These are phyloP conservation scores for Podospora comata DNA, from an alignment of 495 filamentous ascomycete genomes.

Conservation along the genomic window DNA sequence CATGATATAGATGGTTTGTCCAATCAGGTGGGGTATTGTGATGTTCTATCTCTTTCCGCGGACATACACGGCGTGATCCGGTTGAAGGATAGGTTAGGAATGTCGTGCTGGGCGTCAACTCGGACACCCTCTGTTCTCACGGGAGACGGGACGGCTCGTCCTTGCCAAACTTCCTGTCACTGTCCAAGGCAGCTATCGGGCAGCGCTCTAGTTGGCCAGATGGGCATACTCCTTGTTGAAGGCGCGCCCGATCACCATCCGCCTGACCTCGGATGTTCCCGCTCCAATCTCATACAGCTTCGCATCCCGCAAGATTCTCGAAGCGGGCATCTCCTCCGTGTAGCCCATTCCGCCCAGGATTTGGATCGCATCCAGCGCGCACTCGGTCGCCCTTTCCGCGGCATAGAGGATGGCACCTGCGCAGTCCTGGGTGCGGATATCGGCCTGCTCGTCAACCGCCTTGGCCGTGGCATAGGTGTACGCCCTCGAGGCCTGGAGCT, in stretches of 20 bases:
- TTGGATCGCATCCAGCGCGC: conserved; percentile 86
- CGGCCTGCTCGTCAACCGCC: conserved; percentile 66
- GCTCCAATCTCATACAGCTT: conserved; percentile 95
- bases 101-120: not conserved
- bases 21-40: not conserved
- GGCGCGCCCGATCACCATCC: conserved; percentile 90
- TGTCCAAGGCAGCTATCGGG: not conserved
- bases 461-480: conserved; percentile 80
- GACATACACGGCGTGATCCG: not conserved
- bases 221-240: conserved; percentile 86
- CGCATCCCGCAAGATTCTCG: conserved; percentile 75
- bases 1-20: not conserved
- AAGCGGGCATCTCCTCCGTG: conserved; percentile 89
- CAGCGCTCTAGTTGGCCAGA: conserved; percentile 26
- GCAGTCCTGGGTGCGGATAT: conserved; percentile 83
- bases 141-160: not conserved
- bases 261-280: conserved; percentile 87
- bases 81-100: not conserved
- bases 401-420: conserved; percentile 93
- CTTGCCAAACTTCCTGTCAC: not conserved
- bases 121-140: not conserved
- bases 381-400: conserved; percentile 88
- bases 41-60: not conserved
- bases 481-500: conserved; percentile 72
- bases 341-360: conserved; percentile 95